These are phyloP conservation scores for Talaromyces sp. DNA, from an alignment of 2,329 filamentous ascomycete genomes.

Conservation along the genomic window DNA sequence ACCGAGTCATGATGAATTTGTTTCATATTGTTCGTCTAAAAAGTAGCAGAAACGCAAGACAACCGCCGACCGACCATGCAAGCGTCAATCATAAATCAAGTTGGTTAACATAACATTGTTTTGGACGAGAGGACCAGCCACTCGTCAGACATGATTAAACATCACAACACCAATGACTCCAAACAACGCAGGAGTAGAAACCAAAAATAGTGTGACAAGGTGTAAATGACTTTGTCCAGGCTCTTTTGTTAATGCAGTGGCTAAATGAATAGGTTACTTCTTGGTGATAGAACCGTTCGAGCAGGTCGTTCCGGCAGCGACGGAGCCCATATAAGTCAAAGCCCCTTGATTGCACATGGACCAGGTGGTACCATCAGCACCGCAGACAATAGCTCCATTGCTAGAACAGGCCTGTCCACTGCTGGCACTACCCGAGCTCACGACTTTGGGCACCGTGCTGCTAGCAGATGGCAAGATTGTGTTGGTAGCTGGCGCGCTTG, in stretches of 20 bases:
- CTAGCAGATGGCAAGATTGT: conserved; percentile 19
- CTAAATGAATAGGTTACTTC: not conserved
- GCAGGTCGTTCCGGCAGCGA: conserved; percentile 38
- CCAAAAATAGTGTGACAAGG: not conserved
- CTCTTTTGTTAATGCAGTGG: not conserved
- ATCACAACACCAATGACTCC: not conserved
- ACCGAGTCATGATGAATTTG: not conserved
- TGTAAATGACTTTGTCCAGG: not conserved
- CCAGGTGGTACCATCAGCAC: conserved; percentile 31
- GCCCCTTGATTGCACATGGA: conserved; percentile 33
- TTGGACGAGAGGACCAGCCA: conserved; percentile 2
- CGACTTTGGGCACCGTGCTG: conserved; percentile 1
- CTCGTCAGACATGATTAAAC: not conserved
- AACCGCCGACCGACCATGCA: conserved; percentile 1
- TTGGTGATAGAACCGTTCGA: conserved; percentile 23
- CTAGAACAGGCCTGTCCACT: conserved; percentile 21
- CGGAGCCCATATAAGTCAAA: conserved; percentile 36
- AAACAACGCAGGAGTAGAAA: not conserved
- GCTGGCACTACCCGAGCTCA: not conserved
- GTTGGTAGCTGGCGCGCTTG: not conserved
- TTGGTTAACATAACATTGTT: not conserved
- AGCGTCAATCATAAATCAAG: not conserved
- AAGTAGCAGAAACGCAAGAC: not conserved
- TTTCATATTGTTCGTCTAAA: not conserved
- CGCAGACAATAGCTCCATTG: conserved; percentile 33